Conservation (phyloP, 2,329 filamentous ascomycete genomes). For the Claviceps humidiphila region DNA sequence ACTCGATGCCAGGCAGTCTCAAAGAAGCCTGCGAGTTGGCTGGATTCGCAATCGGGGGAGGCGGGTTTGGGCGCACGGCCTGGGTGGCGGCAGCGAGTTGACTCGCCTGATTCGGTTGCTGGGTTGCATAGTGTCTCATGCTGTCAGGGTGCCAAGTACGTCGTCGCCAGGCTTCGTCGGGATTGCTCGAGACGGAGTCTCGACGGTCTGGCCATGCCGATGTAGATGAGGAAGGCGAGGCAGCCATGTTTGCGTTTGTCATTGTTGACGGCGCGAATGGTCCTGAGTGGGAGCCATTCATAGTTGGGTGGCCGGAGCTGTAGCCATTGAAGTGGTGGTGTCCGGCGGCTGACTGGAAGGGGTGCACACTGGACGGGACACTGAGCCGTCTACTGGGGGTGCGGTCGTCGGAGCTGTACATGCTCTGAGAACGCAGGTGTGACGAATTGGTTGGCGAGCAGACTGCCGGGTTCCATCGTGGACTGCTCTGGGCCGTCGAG, state of each 20-base stretch:
- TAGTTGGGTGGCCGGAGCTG: conserved; percentile 30
- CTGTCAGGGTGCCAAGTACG: conserved; percentile 86
- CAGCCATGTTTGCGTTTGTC: conserved; percentile 40
- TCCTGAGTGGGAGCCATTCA: conserved; percentile 41
- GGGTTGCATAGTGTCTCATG: conserved; percentile 48
- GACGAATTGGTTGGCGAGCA: conserved; percentile 62
- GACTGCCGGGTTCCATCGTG: conserved; percentile 54
- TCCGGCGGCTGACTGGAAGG: conserved; percentile 55
- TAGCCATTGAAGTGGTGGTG: conserved; percentile 36
- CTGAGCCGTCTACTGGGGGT: conserved; percentile 65
- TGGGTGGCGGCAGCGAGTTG: conserved; percentile 68
- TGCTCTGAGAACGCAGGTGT: conserved; percentile 56
- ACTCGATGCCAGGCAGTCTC: conserved; percentile 80
- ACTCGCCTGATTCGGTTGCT: conserved; percentile 42
- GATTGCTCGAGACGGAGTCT: conserved; percentile 47
- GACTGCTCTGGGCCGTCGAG: conserved; percentile 63
- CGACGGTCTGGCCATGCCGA: conserved; percentile 46
- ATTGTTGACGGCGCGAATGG: conserved; percentile 35
- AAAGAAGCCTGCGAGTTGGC: conserved; percentile 44
- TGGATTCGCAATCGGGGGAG: conserved; percentile 32
- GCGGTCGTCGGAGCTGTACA: conserved; percentile 51
- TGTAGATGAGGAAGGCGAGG: conserved; percentile 52
- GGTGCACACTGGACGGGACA: conserved; percentile 62
- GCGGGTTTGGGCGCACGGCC: conserved; percentile 42
- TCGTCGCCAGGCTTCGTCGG: conserved; percentile 67